Evolutionary conservation across 768 basidiomycete species (phyloP).

Genomic region (Clitopilus hobsonii): DNA sequence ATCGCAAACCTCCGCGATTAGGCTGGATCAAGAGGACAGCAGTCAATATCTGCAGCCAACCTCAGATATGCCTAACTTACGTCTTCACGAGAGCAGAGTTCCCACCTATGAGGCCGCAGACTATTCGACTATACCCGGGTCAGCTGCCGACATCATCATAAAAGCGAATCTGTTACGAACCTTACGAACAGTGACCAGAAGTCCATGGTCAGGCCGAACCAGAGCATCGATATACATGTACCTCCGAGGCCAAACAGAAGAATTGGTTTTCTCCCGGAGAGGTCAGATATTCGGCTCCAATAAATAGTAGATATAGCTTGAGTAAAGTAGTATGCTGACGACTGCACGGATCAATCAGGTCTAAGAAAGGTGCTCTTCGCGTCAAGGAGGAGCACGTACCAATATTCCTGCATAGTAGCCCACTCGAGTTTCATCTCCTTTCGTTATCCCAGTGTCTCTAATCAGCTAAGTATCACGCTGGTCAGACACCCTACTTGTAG

Average conservation of each 20-base stretch:
- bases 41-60: background rate
- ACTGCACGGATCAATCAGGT: conserved; percentile 25
- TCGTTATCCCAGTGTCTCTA: conserved; percentile 35
- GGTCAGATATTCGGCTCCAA: conserved; percentile 62
- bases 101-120: background rate
- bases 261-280: conserved; percentile 58
- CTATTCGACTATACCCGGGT: background rate
- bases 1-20: conserved; percentile 7
- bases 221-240: conserved; percentile 49
- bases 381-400: conserved; percentile 20
- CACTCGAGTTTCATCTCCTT: conserved; percentile 37
- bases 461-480: conserved; percentile 43
- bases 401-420: conserved; percentile 48
- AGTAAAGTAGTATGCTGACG: conserved; percentile 55
- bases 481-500: conserved; percentile 9
- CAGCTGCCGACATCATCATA: background rate
- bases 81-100: background rate
- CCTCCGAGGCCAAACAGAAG: conserved; percentile 53
- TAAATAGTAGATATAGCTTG: conserved; percentile 56
- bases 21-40: background rate
- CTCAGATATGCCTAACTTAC: background rate
- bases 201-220: conserved; percentile 53
- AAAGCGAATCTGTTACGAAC: conserved; percentile 5
- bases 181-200: conserved; percentile 50
- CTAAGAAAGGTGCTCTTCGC: background rate